These are phyloP conservation scores for Aspergillus glaucus DNA, from an alignment of 2,329 filamentous ascomycete genomes.

Conservation along the genomic window DNA sequence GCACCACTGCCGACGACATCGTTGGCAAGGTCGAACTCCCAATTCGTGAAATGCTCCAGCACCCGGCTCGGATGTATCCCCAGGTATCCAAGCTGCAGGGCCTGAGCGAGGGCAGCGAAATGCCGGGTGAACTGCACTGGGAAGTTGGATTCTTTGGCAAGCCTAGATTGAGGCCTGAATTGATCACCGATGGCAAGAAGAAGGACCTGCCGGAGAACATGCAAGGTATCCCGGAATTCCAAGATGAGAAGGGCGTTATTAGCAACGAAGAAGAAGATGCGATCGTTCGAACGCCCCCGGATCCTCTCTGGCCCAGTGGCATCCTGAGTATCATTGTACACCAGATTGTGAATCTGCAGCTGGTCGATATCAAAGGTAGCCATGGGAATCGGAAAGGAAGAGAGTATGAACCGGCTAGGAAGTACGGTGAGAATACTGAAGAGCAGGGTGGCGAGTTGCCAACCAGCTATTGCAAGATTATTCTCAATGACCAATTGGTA, in stretches of 20 bases:
- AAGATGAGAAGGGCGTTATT: constrained; percentile 79
- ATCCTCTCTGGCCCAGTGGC: constrained; percentile 93
- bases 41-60: constrained; percentile 90
- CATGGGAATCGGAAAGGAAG: constrained; percentile 72
- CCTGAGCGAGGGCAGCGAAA: constrained; percentile 73
- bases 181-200: constrained; percentile 83
- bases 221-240: constrained; percentile 66
- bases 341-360: constrained; percentile 89
- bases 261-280: constrained; percentile 72
- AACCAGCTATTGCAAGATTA: constrained; percentile 88
- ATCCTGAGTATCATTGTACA: constrained; percentile 81
- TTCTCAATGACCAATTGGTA: constrained; percentile 78
- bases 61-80: constrained; percentile 87
- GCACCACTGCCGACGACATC: constrained; percentile 86
- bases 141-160: constrained; percentile 94
- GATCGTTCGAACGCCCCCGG: constrained; percentile 81
- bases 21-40: constrained; percentile 91
- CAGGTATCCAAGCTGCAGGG: constrained; percentile 78
- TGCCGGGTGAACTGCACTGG: constrained; percentile 94
- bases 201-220: constrained; percentile 67
- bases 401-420: constrained; percentile 83
- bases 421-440: constrained; percentile 77
- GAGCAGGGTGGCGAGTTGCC: constrained; percentile 75
- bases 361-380: constrained; percentile 85
- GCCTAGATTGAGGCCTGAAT: constrained; percentile 74